Base-by-base conservation (phyloP, 805 yeast genomes). In the Saturnispora bothae region DNA sequence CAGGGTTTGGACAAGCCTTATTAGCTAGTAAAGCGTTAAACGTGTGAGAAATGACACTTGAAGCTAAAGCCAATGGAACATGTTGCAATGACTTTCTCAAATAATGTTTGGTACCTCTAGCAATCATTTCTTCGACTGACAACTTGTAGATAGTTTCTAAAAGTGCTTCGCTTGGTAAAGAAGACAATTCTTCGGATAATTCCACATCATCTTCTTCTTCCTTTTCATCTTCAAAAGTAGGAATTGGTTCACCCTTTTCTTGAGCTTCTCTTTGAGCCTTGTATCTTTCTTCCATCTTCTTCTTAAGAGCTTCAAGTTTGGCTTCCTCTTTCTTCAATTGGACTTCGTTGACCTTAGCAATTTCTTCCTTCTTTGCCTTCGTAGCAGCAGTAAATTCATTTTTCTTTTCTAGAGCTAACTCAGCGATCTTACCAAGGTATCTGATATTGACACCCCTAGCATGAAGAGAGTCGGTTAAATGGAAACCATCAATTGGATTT, bases 361-460 rank as follows among this genome's bases (percentile, higher is more conserved):
- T 47, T 28, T 56, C 53, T 39, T 59, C 48, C 51, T 33, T 52
- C 40, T 41, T 61, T 52, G 25, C 48, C 36, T 40, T 38, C 15
- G 33, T 28, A 18, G 39, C 38, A 12, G 41, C 42, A 4, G 41
- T 33, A 27, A 21, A 41, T 35, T 47, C 48, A 5, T 44, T 51
- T 34, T 54, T 61, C 38, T 47, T 46, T 15, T 43, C 43, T 26
- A 37, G 19, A 25, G 46, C 49, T 21, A 47, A 33, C 8, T 43
- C 51, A 17, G 77, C 77, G 46, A 83, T 53, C 14, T 52, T 57
- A 43, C 96, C 96, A 51, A 89, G 67, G 54, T 89, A 89, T 64
- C 97, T 80, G 60, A 88, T 55, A 57, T 85, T 88, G 56, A 89
- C 77, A 66, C 98, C 98, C 39, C 67, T 65, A 45, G 71, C 72